Evolutionary conservation across 2,329 filamentous ascomycete genomes (phyloP), one percentile per base, ranked within the genome.

Genomic region (Ascochyta fabae): DNA sequence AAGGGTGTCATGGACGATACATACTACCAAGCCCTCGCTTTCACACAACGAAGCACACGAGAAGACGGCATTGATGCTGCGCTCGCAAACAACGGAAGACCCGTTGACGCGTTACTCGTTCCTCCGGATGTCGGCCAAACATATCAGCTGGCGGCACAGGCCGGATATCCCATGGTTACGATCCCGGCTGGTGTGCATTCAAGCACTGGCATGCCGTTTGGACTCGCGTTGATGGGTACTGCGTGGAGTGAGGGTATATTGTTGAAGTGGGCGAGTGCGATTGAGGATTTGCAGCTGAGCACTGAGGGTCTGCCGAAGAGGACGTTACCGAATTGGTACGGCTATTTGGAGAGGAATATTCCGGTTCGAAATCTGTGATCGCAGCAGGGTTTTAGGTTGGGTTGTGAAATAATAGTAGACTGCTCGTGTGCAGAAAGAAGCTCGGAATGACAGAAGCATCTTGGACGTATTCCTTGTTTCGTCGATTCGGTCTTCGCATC

Each of bases 91-190:
- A 72, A 79, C 22, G 77, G 76, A 4, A 69, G 72, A 2, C 60
- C 74, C 19, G 77, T 92, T 1, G 81, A 86, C 52, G 89, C 83
- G 1, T 78, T 92, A 2, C 78, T 93, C 1, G 86, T 90, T 0
- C 89, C 89, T 5, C 80, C 88, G 0, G 85, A 89, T 66, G 86
- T 88, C 3, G 88, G 83, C 0, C 87, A 90, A 70, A 84, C 84
- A 4, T 86, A 86, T 59, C 86, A 90, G 73, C 84, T 90, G 56
- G 86, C 88, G 0, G 89, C 90, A 0, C 88, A 92, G 74, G 90
- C 89, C 7, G 88, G 89, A 0, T 92, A 92, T 67, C 89, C 89
- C 0, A 81, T 90, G 68, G 80, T 92, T 46, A 90, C 88, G 0
- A 69, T 92, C 1, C 89, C 89, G 0, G 86, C 82, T 0, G 86